These are phyloP conservation scores for Penicillium riverlandense DNA, from an alignment of 495 filamentous ascomycete species.

Conservation along the genomic window DNA sequence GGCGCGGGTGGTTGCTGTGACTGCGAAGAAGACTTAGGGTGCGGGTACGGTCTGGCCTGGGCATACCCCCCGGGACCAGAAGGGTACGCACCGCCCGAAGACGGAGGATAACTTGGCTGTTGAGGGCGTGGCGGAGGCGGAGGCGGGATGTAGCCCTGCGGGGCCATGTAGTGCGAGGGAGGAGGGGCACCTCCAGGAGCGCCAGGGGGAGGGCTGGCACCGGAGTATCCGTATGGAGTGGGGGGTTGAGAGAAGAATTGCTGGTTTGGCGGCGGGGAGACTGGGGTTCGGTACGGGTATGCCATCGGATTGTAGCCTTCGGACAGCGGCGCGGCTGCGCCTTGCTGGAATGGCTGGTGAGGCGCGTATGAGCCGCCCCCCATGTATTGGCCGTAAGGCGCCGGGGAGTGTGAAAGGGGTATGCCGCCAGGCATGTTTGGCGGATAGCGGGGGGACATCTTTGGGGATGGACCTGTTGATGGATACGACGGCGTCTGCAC, in stretches of 20 bases:
- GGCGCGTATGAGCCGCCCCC: slow-evolving; percentile 21
- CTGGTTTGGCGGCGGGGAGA: slow-evolving; percentile 38
- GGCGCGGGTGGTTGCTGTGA: slow-evolving; percentile 30
- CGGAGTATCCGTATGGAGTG: slow-evolving; percentile 27
- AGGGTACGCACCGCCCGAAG: slow-evolving; percentile 40
- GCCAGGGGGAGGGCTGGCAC: slow-evolving; percentile 28
- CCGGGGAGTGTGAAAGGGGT: slow-evolving; percentile 33
- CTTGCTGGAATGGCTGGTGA: slow-evolving; percentile 40
- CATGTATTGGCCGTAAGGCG: slow-evolving; percentile 37
- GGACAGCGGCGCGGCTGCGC: slow-evolving; percentile 35
- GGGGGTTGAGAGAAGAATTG: slow-evolving; percentile 36
- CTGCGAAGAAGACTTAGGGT: slow-evolving; percentile 36
- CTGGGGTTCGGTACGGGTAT: slow-evolving; percentile 42
- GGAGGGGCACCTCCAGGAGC: slow-evolving; percentile 6
- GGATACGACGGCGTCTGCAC: slow-evolving; percentile 33
- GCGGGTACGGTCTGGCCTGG: slow-evolving; percentile 35
- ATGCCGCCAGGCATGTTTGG: slow-evolving; percentile 22
- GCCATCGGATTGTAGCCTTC: slow-evolving; percentile 50
- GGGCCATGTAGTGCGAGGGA: slow-evolving; percentile 42
- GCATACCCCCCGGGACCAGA: slow-evolving; percentile 54
- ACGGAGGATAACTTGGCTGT: slow-evolving; percentile 63
- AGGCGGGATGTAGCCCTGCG: slow-evolving; percentile 81
- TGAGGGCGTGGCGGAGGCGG: slow-evolving; percentile 83
- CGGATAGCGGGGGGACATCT: slow-evolving; percentile 43
- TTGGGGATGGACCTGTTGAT: slow-evolving; percentile 26